Conservation (phyloP, 1,284 basidiomycete genomes). For the Xanthoconium separans region DNA sequence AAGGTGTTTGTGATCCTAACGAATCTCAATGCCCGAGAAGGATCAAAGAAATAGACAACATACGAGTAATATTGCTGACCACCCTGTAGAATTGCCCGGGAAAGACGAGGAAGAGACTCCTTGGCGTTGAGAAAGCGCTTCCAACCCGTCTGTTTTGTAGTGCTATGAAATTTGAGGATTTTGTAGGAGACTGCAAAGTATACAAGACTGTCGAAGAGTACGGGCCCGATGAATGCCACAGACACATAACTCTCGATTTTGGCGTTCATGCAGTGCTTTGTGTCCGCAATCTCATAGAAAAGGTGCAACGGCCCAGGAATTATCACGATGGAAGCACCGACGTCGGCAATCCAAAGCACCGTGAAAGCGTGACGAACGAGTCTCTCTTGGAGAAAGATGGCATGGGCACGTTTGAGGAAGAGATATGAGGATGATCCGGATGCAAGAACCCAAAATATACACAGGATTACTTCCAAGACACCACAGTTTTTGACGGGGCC, state of each 20-base stretch:
- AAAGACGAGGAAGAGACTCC: conserved; percentile 26
- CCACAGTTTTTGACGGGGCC: conserved; percentile 25
- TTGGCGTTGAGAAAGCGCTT: conserved; percentile 3
- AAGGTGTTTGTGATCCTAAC: conserved; percentile 23
- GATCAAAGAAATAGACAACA: not conserved
- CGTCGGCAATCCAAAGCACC: conserved; percentile 24
- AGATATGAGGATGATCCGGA: conserved; percentile 29
- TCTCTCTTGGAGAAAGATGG: conserved; percentile 20
- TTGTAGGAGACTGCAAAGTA: conserved; percentile 29
- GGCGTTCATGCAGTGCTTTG: conserved; percentile 21
- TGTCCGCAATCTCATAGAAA: conserved; percentile 24
- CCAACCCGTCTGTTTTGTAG: conserved; percentile 7
- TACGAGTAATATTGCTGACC: conserved; percentile 35
- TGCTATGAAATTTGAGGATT: conserved; percentile 15
- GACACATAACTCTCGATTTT: conserved; percentile 16
- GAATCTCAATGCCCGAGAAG: not conserved
- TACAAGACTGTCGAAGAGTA: conserved; percentile 29
- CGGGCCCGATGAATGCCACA: conserved; percentile 22
- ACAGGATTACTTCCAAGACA: conserved; percentile 11
- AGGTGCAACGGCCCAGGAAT: conserved; percentile 15
- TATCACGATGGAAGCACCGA: conserved; percentile 18
- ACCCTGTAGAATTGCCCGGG: conserved; percentile 26
- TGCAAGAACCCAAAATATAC: conserved; percentile 23
- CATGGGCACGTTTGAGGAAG: conserved; percentile 34
- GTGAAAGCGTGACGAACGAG: conserved; percentile 21